A percentile compares a stretch with the other conserved stretches of the same genome.
Evolutionary conservation across 768 basidiomycete genomes (phyloP).

Genomic region (Austroboletus eburneus): DNA sequence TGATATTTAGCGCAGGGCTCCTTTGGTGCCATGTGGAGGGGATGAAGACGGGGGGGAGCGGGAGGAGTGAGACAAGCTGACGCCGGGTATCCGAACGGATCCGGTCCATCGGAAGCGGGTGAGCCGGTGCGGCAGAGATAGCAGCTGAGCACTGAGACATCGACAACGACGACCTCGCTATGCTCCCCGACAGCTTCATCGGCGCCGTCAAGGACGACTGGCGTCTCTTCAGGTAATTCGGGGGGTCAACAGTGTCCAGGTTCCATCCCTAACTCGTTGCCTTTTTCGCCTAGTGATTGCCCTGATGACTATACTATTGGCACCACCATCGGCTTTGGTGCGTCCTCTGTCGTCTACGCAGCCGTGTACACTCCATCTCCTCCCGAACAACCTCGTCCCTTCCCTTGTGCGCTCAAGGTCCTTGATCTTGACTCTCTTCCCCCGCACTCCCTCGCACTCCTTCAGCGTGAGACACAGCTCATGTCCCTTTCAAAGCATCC

Average conservation of each 20-base stretch:
- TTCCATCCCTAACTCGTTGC: too few relatives aligned
- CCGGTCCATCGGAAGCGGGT: constrained; percentile 17
- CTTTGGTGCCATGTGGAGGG: constrained; percentile 55
- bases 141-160: too few relatives aligned
- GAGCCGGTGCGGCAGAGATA: too few relatives aligned
- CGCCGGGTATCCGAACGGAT: constrained; percentile 14
- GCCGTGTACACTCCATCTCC: constrained; percentile 57
- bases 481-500: constrained; percentile 93
- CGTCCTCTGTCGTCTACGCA: constrained; percentile 86
- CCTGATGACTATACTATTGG: constrained; percentile 72
- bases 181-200: constrained; percentile 46
- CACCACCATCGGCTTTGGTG: constrained; percentile 81
- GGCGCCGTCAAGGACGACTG: constrained; percentile 84
- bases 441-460: constrained; percentile 61
- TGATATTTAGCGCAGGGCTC: constrained; percentile 67
- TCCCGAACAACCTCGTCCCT: constrained; percentile 32
- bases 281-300: constrained; percentile 47
- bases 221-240: constrained; percentile 71
- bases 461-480: constrained; percentile 82
- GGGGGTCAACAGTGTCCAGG: too few relatives aligned
- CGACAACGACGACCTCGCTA: not conserved
- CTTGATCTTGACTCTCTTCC: constrained; percentile 81
- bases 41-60: not conserved
- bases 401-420: constrained; percentile 82
- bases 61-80: not conserved